Evolutionary conservation across 495 filamentous ascomycete genomes (phyloP).

Genomic region (Paragyromitra xinjiangensis): DNA sequence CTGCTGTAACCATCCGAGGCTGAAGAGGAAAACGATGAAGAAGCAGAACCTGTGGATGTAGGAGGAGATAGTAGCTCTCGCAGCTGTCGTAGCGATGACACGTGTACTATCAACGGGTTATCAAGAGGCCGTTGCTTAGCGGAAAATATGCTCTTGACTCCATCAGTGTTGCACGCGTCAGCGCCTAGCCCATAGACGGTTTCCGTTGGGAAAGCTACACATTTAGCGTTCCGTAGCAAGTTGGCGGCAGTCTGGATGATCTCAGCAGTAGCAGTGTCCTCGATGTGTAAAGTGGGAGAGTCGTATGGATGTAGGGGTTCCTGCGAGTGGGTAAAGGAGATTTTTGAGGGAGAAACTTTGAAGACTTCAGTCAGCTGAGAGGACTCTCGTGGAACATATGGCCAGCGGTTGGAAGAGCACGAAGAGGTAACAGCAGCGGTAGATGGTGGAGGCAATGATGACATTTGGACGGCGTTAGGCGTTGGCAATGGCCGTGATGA

Average conservation of each 20-base stretch:
- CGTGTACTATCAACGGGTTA: conserved; percentile 94
- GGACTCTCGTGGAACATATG: conserved; percentile 40
- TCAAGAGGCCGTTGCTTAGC: conserved; percentile 91
- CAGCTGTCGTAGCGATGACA: conserved; percentile 83
- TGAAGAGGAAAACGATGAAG: conserved; percentile 13
- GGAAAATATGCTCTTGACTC: conserved; percentile 90
- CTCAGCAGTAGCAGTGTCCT: conserved; percentile 28
- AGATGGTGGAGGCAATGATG: conserved; percentile 10
- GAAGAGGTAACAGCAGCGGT: background rate
- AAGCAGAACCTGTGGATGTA: conserved; percentile 51
- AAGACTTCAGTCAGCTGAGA: conserved; percentile 43
- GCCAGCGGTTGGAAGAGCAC: conserved; percentile 13
- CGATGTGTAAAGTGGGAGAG: conserved; percentile 48
- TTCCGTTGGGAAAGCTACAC: conserved; percentile 94
- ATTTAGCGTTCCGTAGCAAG: conserved; percentile 43
- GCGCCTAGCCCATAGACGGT: conserved; percentile 97
- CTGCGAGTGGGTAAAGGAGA: conserved; percentile 41
- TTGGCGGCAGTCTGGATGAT: conserved; percentile 43
- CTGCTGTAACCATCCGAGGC: conserved; percentile 28
- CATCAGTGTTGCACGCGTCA: conserved; percentile 82
- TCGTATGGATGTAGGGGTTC: conserved; percentile 54
- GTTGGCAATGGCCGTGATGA: background rate
- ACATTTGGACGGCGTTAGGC: background rate
- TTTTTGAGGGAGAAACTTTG: conserved; percentile 40
- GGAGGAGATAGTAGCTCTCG: conserved; percentile 64